These are phyloP conservation scores for Linderina pennispora DNA, from an alignment of 192 early-diverging fungal genomes.

Conservation along the genomic window DNA sequence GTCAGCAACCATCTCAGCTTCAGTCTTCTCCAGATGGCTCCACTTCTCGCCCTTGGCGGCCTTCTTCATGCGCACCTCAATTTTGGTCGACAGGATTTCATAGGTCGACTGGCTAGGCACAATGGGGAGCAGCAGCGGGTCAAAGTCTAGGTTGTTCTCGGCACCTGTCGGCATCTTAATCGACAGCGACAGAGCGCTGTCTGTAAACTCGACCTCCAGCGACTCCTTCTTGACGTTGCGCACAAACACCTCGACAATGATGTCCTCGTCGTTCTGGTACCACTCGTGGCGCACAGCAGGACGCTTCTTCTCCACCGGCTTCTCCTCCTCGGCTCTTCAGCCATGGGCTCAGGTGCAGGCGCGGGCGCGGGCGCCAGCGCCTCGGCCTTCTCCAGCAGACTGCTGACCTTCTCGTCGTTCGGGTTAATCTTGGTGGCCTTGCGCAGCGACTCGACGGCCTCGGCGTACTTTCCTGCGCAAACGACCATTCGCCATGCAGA, in stretches of 20 bases:
- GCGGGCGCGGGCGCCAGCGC: too few relatives aligned
- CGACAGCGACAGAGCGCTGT: slow-evolving; percentile 64
- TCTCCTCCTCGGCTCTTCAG: background rate
- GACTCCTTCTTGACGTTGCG: slow-evolving; percentile 76
- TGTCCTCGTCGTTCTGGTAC: slow-evolving; percentile 90
- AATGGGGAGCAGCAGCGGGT: slow-evolving; percentile 78
- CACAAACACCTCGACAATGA: slow-evolving; percentile 87
- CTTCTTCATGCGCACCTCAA: slow-evolving; percentile 90
- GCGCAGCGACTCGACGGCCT: slow-evolving; percentile 52
- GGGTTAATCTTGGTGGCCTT: slow-evolving; percentile 56
- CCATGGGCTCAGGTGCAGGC: slow-evolving; percentile 21
- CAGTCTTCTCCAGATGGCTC: slow-evolving; percentile 58
- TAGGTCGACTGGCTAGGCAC: slow-evolving; percentile 62
- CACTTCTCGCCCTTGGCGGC: slow-evolving; percentile 69
- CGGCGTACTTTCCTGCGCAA: slow-evolving; percentile 51
- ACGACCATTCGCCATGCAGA: slow-evolving; percentile 54
- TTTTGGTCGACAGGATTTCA: slow-evolving; percentile 87
- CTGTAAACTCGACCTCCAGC: slow-evolving; percentile 59
- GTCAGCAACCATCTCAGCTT: slow-evolving; percentile 38
- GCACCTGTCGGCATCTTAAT: slow-evolving; percentile 78
- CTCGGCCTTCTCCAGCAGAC: slow-evolving; percentile 35
- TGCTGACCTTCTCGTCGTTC: slow-evolving; percentile 36
- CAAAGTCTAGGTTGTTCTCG: slow-evolving; percentile 88
- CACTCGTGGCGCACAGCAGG: slow-evolving; percentile 78
- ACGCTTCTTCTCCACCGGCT: slow-evolving; percentile 2